Conservation (phyloP, 2,329 filamentous ascomycete species). For the Aspergillaceae sp. region DNA sequence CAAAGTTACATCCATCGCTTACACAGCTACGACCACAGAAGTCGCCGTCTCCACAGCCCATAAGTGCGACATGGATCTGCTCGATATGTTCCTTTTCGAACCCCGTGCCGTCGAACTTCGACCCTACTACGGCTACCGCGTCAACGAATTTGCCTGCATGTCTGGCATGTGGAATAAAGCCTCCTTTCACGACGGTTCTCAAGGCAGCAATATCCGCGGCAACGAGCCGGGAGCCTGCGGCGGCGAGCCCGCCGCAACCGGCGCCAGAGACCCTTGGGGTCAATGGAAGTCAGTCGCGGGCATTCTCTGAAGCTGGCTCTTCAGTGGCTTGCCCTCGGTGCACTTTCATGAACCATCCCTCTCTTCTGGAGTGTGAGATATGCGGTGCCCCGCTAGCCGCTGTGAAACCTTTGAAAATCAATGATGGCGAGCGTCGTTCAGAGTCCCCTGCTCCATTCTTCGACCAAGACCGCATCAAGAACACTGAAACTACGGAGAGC, state of each 20-base stretch:
- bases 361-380: constrained; percentile 77
- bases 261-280: too few species aligned
- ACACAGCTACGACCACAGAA: constrained; percentile 25
- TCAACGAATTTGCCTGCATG: constrained; percentile 79
- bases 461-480: constrained; percentile 35
- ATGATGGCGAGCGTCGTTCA: constrained; percentile 36
- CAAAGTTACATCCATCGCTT: constrained; percentile 12
- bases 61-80: constrained; percentile 80
- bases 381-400: constrained; percentile 69
- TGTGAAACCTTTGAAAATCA: constrained; percentile 36
- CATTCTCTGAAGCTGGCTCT: constrained; percentile 5
- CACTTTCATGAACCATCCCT: constrained; percentile 90
- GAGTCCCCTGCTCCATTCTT: constrained; percentile 74
- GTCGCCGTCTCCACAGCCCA: constrained; percentile 27
- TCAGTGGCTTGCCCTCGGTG: constrained; percentile 64
- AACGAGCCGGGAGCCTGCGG: constrained; percentile 39
- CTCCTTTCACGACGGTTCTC: constrained; percentile 68
- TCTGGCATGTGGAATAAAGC: constrained; percentile 88
- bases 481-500: constrained; percentile 58
- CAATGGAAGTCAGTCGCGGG: background rate
- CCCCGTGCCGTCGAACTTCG: constrained; percentile 85
- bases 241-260: constrained; percentile 2
- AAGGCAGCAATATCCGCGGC: constrained; percentile 75
- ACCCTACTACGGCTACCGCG: constrained; percentile 68
- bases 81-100: constrained; percentile 95